Conservation (phyloP, 768 basidiomycete species). For the Tulasnella sp. region DNA sequence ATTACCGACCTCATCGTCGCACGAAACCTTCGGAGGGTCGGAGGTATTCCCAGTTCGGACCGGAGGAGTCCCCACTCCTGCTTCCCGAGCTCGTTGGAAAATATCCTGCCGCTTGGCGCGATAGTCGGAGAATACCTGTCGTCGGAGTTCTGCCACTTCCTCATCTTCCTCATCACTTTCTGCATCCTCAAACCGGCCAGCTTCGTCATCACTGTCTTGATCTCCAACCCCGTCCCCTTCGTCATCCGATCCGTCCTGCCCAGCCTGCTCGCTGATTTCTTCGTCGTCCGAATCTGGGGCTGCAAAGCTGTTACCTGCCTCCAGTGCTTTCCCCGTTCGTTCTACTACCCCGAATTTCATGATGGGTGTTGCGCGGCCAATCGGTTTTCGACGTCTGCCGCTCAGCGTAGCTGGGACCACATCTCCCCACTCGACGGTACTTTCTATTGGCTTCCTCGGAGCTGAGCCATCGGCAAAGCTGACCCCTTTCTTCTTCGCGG, state of each 20-base stretch:
- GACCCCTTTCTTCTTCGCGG: background rate
- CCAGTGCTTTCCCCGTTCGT: background rate
- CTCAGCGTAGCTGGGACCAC: conserved; percentile 11
- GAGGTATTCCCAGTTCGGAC: background rate
- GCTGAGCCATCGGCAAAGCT: conserved; percentile 13
- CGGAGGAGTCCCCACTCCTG: background rate
- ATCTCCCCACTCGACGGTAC: conserved; percentile 7
- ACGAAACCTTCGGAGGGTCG: no score
- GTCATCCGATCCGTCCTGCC: background rate
- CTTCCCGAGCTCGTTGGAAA: background rate
- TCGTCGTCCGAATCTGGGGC: conserved; percentile 16
- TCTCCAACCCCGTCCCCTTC: background rate
- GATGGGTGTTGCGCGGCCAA: background rate
- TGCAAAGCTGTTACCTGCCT: background rate
- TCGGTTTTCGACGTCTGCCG: background rate
- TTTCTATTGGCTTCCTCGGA: background rate
- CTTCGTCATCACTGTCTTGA: background rate
- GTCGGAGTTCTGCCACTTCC: background rate
- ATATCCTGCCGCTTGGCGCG: background rate
- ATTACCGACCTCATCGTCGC: background rate
- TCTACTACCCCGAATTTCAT: conserved; percentile 15
- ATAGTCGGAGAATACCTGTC: background rate
- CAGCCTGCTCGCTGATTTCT: background rate
- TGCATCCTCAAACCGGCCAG: background rate
- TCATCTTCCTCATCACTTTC: background rate